A percentile compares a stretch with the other conserved stretches of the same genome.
These are phyloP conservation scores for Colletotrichum lupini DNA, from an alignment of 2,329 filamentous ascomycete species.

Conservation along the genomic window DNA sequence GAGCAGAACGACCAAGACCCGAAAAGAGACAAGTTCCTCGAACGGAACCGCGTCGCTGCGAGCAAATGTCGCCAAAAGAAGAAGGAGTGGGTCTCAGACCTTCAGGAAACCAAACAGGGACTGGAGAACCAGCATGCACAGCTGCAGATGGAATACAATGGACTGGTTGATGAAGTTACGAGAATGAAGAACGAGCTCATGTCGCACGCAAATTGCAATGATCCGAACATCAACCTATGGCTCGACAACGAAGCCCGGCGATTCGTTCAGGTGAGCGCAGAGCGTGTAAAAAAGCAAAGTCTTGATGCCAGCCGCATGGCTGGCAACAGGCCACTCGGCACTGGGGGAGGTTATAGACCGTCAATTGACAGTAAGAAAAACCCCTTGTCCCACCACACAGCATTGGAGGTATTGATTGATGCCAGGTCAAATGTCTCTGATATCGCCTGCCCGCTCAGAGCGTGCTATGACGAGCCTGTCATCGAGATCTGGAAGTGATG, in stretches of 20 bases:
- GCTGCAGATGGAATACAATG: constrained; percentile 56
- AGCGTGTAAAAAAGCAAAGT: constrained; percentile 37
- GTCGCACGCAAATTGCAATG: constrained; percentile 62
- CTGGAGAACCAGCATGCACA: constrained; percentile 56
- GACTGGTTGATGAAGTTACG: constrained; percentile 56
- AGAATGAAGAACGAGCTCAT: constrained; percentile 63
- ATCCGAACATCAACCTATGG: constrained; percentile 64
- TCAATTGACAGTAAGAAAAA: constrained; percentile 33
- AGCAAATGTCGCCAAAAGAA: constrained; percentile 80
- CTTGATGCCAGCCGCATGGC: constrained; percentile 14
- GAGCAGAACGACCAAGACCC: constrained; percentile 44
- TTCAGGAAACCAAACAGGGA: constrained; percentile 57
- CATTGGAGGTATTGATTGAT: not conserved
- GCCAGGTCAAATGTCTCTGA: constrained; percentile 24
- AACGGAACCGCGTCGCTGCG: constrained; percentile 78
- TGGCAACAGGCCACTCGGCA: constrained; percentile 18
- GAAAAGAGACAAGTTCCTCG: constrained; percentile 69
- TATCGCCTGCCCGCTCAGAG: constrained; percentile 31
- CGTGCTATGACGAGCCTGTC: constrained; percentile 31
- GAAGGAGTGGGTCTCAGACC: constrained; percentile 62
- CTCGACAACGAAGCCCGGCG: constrained; percentile 61
- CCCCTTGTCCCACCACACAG: not conserved
- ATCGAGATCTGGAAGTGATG: constrained; percentile 36
- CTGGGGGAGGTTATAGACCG: constrained; percentile 7
- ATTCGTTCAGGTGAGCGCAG: constrained; percentile 53